These are phyloP conservation scores for Coelastrella sp. DNA, from an alignment of 139 green algal species.

Conservation along the genomic window DNA sequence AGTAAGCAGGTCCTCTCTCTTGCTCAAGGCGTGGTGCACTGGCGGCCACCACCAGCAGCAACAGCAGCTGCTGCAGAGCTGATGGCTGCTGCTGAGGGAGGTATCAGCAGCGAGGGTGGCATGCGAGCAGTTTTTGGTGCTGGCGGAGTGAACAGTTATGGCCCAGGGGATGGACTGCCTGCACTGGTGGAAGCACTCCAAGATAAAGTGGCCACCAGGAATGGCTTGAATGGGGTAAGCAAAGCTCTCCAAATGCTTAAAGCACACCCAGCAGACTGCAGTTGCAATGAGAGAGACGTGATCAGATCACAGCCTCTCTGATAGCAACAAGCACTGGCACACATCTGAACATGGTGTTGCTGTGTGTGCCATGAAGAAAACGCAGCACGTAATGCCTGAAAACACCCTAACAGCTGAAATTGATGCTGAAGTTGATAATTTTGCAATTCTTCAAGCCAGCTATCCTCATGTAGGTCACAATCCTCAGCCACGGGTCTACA, in stretches of 20 bases:
- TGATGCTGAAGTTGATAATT: no score
- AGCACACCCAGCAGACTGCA: background rate
- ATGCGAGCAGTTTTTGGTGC: background rate
- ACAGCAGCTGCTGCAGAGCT: conserved; percentile 59
- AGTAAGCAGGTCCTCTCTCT: conserved; percentile 42
- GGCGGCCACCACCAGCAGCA: conserved; percentile 77
- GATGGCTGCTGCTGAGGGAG: background rate
- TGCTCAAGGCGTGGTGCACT: conserved; percentile 86
- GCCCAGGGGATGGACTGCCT: conserved; percentile 79
- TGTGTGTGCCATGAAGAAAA: background rate
- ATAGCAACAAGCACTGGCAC: no score
- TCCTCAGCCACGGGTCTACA: no score
- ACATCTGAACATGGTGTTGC: background rate
- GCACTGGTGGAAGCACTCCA: conserved; percentile 79
- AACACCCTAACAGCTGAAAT: background rate
- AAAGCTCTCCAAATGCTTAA: background rate
- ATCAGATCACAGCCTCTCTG: no score
- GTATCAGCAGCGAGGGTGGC: background rate
- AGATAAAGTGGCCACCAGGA: conserved; percentile 80
- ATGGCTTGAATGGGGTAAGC: conserved; percentile 74
- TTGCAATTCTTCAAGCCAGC: no score
- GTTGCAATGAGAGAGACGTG: background rate
- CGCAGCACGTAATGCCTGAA: background rate
- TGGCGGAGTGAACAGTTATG: conserved; percentile 67
- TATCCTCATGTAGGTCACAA: no score